Conservation (phyloP, 2,329 filamentous ascomycete species). For the Xylaria sp. region DNA sequence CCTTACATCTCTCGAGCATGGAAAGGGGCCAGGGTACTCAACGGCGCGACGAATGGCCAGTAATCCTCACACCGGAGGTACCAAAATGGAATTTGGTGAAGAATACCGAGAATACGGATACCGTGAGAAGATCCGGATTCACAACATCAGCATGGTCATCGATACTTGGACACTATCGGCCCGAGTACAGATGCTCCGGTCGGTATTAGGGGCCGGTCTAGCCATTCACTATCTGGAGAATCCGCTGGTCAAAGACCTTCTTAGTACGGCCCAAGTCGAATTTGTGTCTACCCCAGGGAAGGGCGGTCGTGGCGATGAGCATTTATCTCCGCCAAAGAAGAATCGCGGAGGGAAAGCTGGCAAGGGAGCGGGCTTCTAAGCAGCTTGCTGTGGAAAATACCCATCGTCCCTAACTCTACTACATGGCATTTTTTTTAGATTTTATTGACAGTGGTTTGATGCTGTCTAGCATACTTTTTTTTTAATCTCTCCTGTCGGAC, state of each 20-base stretch:
- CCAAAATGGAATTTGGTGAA: constrained; percentile 55
- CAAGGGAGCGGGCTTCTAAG: constrained; percentile 33
- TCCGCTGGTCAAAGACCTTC: constrained; percentile 52
- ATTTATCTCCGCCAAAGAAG: constrained; percentile 34
- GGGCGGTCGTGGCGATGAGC: constrained; percentile 30
- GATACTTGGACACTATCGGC: constrained; percentile 64
- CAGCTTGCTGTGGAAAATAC: not conserved
- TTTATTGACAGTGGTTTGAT: not conserved
- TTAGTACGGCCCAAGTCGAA: constrained; percentile 50
- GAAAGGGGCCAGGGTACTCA: constrained; percentile 66
- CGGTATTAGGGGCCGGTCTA: constrained; percentile 60
- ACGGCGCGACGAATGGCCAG: constrained; percentile 56
- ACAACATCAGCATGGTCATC: constrained; percentile 58
- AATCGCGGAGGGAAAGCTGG: constrained; percentile 36
- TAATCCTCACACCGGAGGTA: constrained; percentile 57
- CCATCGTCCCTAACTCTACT: not conserved
- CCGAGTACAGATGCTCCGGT: constrained; percentile 61
- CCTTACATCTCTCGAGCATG: constrained; percentile 64
- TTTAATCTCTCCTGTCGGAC: not conserved
- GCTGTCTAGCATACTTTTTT: not conserved
- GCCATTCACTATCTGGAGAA: constrained; percentile 55
- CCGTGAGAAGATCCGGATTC: constrained; percentile 61
- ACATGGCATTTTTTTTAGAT: not conserved
- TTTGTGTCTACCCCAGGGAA: constrained; percentile 42
- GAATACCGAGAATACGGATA: constrained; percentile 64